Base-by-base conservation (phyloP, 495 filamentous ascomycete species). In the Aspergillus diversus region DNA sequence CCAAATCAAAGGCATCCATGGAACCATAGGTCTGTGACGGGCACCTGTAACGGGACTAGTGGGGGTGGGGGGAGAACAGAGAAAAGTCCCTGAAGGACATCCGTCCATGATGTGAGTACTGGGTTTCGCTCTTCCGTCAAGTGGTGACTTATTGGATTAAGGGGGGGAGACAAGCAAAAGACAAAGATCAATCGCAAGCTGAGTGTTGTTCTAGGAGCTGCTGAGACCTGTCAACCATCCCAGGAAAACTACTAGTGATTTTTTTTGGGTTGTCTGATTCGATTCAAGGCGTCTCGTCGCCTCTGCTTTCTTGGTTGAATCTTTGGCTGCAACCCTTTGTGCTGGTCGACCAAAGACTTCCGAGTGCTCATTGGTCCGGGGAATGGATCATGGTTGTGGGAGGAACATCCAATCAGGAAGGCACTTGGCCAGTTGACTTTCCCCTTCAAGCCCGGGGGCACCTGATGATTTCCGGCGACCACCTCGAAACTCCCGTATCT, bases 21-120 rank as follows among this genome's bases (percentile, higher is more conserved):
- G 64, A 57, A 60, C 64, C 59, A 52, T 47, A 59, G 50, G 60
- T 57, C 61, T 66, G 63, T 66, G 60, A 69, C 63, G 63, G 35
- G 58, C 33, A 58, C 35, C 60, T 63, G 49, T n/a, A 64, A 60
- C 43, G 0, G 63, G 63, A 33, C 39, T 65, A 66, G 63, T 57
- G 33, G 58, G 60, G 53, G 60, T 53, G 54, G 60, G 63, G 57
- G 55, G 52, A 15, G 33, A 17, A 16, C 15, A 33, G 12, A 46
- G 39, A 13, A 12, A 21, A 57, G 35, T 27, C 47, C 47, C 47
- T 27, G 47, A 50, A 17, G 21, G 9, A 50, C 21, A 27, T 27
- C 21, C 21, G 2, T 27, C 21, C 21, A 27, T 27, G 21, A 27
- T 27, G 21, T 27, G 21, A 27, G 21, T 27, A 27, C 21, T 27